Conservation (phyloP, 305 asterid genomes). For the Andrographis paniculata region DNA sequence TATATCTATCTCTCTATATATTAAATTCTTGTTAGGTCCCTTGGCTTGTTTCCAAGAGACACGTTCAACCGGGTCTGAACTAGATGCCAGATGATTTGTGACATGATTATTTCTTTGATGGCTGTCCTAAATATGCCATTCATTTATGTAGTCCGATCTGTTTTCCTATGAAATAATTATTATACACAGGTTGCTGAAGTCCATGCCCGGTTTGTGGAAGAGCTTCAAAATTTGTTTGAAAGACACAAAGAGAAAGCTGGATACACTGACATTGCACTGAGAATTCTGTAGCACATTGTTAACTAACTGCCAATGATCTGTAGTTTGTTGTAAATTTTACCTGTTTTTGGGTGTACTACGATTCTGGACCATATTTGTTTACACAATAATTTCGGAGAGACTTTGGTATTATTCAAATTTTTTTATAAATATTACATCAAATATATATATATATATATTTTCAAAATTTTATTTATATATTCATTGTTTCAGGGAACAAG, state of each 20-base stretch:
- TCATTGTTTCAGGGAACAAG: no score
- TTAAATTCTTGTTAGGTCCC: no score
- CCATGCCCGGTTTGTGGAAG: conserved; percentile 55
- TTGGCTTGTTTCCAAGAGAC: no score
- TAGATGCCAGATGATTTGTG: no score
- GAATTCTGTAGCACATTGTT: conserved; percentile 48
- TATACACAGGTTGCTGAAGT: conserved; percentile 58
- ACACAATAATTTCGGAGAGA: neutral
- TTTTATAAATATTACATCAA: neutral
- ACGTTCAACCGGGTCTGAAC: no score
- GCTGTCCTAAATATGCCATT: neutral
- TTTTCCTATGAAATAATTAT: neutral
- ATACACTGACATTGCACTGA: conserved; percentile 34
- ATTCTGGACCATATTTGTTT: neutral
- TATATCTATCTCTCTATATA: no score
- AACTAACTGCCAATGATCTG: no score
- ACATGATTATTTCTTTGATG: neutral
- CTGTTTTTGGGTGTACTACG: neutral
- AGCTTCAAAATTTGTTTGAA: conserved; percentile 50
- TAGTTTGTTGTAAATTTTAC: neutral
- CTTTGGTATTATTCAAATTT: neutral
- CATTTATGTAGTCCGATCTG: neutral
- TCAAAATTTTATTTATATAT: no score
- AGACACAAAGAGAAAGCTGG: conserved; percentile 65
- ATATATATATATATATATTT: no score